Base-by-base conservation (phyloP, 305 asterid species). In the Fraxinus xanthoxyloides region DNA sequence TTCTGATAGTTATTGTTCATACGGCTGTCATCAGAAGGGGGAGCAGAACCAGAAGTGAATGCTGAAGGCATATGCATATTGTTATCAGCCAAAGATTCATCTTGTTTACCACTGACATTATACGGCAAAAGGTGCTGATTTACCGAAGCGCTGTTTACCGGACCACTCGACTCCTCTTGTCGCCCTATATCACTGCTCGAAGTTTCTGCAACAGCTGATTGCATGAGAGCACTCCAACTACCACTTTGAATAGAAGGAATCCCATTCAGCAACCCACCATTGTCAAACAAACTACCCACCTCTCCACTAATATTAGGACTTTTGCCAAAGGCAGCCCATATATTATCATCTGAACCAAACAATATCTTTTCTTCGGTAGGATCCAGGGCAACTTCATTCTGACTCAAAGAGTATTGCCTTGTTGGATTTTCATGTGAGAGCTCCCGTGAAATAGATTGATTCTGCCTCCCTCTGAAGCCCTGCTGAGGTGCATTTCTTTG, bases 151-250 rank as follows among this genome's bases (percentile, higher is more conserved):
- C 84, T 89, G 81, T 90, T 91, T 84, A 72, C 85, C 84, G 88
- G 82, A 87, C 94, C 94, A 87, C 89, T 90, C 97, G 93, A 88
- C 85, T 89, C 97, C 86, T 92, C 95, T 77, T 88, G 94, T 79
- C 89, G 86, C 79, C 89, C 86, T 77, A 86, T 32, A 88, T 91
- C 95, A 77, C 83, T 82, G 79, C 93, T 87, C 76, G 98, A 88
- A 74, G 93, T 88, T 92, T 93, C 98, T 77, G 94, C 97, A 77
- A 92, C 95, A 63, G 98, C 98, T 84, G 98, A 92, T 84, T 93
- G 98, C 98, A 93, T 93, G 61, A 93, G 92, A 85, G 98, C 98
- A 87, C 98, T 92, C 98, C 98, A 93, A 85, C 97, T 89, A 80
- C 97, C 97, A 88, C 93, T 87, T 86, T 90, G 96, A 84, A 90